phyloP scores from a whole-genome alignment of 2,329 filamentous ascomycete genomes.

The Dothideomycetes sp. region DNA sequence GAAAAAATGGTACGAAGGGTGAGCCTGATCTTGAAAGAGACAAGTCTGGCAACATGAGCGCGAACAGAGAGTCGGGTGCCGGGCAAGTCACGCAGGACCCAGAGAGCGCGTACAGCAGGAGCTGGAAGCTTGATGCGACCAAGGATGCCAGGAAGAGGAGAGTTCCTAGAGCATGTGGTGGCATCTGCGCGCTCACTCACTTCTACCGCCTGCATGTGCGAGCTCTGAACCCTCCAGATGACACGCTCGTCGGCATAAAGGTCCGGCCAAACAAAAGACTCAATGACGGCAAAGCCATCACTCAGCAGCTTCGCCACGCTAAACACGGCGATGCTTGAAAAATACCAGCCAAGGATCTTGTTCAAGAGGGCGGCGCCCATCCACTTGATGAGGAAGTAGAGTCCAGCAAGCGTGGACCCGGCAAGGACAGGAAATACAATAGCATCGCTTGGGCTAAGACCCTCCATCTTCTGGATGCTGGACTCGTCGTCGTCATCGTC shows the following conservation, averaged over 20 bases:
- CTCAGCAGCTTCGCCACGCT: conserved; percentile 63
- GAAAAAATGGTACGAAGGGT: conserved; percentile 44
- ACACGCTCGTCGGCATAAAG: conserved; percentile 48
- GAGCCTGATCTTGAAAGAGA: conserved; percentile 40
- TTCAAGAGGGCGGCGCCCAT: conserved; percentile 74
- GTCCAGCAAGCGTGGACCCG: conserved; percentile 55
- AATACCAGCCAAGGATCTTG: conserved; percentile 73
- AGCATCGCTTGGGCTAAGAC: conserved; percentile 65
- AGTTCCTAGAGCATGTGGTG: conserved; percentile 17
- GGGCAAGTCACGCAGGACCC: conserved; percentile 37
- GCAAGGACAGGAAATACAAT: conserved; percentile 76
- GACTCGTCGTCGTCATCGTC: conserved; percentile 46
- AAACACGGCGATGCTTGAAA: conserved; percentile 67
- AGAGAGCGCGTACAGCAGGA: conserved; percentile 27
- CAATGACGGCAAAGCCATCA: conserved; percentile 55
- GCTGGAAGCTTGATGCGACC: conserved; percentile 35
- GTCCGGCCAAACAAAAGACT: conserved; percentile 61
- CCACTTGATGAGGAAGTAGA: conserved; percentile 87
- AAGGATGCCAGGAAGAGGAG: conserved; percentile 42
- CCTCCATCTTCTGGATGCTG: conserved; percentile 50
- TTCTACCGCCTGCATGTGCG: conserved; percentile 21
- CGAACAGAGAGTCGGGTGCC: conserved; percentile 41
- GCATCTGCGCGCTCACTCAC: conserved; percentile 12
- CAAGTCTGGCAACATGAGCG: conserved; percentile 31
- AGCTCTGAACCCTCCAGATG: conserved; percentile 36